Evolutionary conservation across 2,329 filamentous ascomycete species (phyloP).

Genomic region (Venturia oleaginea): DNA sequence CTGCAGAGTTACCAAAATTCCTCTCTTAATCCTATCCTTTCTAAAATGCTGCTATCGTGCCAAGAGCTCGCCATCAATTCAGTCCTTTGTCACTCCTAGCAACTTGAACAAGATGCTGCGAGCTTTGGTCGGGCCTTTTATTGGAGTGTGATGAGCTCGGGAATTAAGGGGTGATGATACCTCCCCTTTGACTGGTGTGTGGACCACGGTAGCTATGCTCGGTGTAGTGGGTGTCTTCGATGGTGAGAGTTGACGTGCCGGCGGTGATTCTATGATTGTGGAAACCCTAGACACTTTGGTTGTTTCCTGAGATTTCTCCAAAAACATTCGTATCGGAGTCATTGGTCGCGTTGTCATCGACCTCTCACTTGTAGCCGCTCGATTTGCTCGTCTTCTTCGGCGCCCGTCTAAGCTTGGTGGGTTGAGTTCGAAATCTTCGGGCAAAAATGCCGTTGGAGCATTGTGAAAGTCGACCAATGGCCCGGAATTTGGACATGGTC

Average conservation of each 20-base stretch:
- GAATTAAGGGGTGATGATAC: not conserved
- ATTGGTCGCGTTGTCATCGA: constrained; percentile 1
- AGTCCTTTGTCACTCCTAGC: constrained; percentile 2
- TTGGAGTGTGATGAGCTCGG: constrained; percentile 3
- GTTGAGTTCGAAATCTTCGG: constrained; percentile 38
- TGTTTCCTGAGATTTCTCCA: not conserved
- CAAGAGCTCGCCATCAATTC: not conserved
- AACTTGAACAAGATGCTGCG: constrained; percentile 11
- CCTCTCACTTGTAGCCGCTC: constrained; percentile 6
- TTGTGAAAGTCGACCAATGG: constrained; percentile 38
- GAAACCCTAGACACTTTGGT: constrained; percentile 4
- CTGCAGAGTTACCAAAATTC: constrained; percentile 3
- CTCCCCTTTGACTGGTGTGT: not conserved
- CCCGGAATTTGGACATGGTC: not conserved
- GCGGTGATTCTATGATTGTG: not conserved
- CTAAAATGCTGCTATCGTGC: constrained; percentile 4
- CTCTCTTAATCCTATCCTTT: not conserved
- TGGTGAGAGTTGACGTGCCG: constrained; percentile 2
- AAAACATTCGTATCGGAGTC: constrained; percentile 8
- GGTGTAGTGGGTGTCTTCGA: not conserved
- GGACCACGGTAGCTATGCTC: constrained; percentile 5
- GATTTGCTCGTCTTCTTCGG: not conserved
- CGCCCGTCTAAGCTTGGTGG: not conserved
- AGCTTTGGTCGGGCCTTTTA: constrained; percentile 7
- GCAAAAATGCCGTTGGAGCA: constrained; percentile 38